Evolutionary conservation across 2,329 filamentous ascomycete genomes (phyloP).

Genomic region (Venturia carpophila): DNA sequence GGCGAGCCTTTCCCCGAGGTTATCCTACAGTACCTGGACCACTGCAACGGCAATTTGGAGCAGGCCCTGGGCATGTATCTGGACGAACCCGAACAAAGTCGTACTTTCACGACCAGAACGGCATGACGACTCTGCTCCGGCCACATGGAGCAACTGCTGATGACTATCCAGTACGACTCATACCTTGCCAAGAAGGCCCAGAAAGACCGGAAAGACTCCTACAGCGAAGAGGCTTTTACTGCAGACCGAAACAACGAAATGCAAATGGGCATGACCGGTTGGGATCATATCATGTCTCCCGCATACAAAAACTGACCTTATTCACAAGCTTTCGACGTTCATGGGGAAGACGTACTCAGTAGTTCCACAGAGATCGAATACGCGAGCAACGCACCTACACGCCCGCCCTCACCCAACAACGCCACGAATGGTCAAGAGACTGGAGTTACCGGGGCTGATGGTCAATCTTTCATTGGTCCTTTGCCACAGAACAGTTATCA

Average conservation of each 20-base stretch:
- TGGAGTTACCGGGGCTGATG: background rate
- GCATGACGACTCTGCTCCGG: background rate
- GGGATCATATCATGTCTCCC: background rate
- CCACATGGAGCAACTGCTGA: background rate
- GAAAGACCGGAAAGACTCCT: background rate
- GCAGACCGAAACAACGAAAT: background rate
- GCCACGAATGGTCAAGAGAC: constrained; percentile 4
- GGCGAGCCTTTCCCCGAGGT: background rate
- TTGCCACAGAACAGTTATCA: constrained; percentile 10
- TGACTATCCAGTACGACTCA: background rate
- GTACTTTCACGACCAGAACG: background rate
- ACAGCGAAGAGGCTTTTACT: background rate
- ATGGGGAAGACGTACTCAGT: background rate
- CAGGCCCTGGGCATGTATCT: background rate
- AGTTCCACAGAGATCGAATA: background rate
- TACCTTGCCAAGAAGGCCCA: background rate
- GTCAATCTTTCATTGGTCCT: constrained; percentile 16
- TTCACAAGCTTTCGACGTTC: background rate
- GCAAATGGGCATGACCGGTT: constrained; percentile 6
- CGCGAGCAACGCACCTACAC: constrained; percentile 3
- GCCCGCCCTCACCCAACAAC: constrained; percentile 1
- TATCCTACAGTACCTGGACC: background rate
- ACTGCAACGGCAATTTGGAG: background rate
- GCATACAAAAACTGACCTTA: background rate
- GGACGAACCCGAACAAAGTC: background rate